These are phyloP conservation scores for Bigelowiella natans DNA, from an alignment of 78 protist genomes.

Conservation along the genomic window DNA sequence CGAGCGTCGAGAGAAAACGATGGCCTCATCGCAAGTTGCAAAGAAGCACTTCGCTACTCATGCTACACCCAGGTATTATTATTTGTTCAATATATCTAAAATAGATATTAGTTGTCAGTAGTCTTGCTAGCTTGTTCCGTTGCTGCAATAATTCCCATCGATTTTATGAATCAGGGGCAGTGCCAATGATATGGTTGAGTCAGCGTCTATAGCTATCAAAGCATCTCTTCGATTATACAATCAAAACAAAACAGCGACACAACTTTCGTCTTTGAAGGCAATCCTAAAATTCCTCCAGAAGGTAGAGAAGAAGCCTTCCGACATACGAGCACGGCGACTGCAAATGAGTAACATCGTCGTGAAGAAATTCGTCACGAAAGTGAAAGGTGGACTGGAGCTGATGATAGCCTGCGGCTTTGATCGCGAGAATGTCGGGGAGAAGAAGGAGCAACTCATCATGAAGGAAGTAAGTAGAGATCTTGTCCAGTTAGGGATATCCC, in stretches of 20 bases:
- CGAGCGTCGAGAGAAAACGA: no score
- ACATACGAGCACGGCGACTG: not conserved
- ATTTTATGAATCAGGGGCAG: no score
- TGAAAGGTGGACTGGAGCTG: not conserved
- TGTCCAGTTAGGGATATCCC: not conserved
- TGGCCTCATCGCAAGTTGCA: no score
- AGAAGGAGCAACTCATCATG: not conserved
- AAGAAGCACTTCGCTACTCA: no score
- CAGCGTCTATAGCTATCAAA: no score
- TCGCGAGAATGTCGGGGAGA: not conserved
- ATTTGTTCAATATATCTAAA: no score
- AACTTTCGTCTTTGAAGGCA: not conserved
- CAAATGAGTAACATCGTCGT: not conserved
- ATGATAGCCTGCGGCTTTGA: not conserved
- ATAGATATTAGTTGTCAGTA: no score
- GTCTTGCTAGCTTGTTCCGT: no score
- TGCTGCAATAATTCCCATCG: no score
- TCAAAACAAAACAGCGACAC: not conserved
- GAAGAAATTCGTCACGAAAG: not conserved
- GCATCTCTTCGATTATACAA: no score
- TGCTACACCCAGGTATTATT: no score
- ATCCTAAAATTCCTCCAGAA: not conserved
- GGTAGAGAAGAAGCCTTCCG: not conserved
- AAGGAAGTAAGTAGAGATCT: not conserved
- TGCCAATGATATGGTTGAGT: no score